Conservation (phyloP, 495 filamentous ascomycete species). For the Massariosphaeria phaeospora region DNA sequence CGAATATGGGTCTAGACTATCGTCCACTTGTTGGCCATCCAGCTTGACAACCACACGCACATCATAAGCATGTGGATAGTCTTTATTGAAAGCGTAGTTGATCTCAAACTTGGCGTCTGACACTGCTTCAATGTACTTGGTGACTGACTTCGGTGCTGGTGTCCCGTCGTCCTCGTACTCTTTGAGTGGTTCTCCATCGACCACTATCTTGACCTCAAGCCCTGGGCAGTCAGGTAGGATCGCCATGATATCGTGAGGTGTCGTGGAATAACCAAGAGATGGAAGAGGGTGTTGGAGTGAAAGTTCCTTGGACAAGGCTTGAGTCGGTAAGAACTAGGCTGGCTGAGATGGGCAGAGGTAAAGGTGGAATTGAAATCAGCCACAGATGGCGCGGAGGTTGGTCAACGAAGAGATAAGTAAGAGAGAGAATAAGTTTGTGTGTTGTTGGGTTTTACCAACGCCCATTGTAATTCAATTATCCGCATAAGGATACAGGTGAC, state of each 20-base stretch:
- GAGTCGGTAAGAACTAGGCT: no score
- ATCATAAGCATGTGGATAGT: not conserved
- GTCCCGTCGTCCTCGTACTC: constrained; percentile 20
- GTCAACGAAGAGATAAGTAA: no score
- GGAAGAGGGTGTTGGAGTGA: not conserved
- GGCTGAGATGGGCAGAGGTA: no score
- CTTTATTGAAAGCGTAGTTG: not conserved
- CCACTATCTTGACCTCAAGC: constrained; percentile 11
- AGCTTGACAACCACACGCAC: not conserved
- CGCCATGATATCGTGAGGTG: constrained; percentile 13
- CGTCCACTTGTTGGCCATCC: not conserved
- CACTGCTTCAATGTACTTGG: constrained; percentile 15
- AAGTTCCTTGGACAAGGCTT: not conserved
- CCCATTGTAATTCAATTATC: no score
- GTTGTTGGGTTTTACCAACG: no score
- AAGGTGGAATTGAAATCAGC: no score
- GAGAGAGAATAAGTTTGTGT: no score
- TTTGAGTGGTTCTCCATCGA: not conserved
- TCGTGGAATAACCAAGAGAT: not conserved
- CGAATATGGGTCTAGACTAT: not conserved
- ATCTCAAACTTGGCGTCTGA: constrained; percentile 9
- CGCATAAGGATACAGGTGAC: no score
- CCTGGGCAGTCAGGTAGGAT: constrained; percentile 7
- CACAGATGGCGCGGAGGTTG: no score
- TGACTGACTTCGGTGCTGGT: constrained; percentile 5